These are phyloP conservation scores for Penicillium roqueforti DNA, from an alignment of 495 filamentous ascomycete genomes.

Conservation along the genomic window DNA sequence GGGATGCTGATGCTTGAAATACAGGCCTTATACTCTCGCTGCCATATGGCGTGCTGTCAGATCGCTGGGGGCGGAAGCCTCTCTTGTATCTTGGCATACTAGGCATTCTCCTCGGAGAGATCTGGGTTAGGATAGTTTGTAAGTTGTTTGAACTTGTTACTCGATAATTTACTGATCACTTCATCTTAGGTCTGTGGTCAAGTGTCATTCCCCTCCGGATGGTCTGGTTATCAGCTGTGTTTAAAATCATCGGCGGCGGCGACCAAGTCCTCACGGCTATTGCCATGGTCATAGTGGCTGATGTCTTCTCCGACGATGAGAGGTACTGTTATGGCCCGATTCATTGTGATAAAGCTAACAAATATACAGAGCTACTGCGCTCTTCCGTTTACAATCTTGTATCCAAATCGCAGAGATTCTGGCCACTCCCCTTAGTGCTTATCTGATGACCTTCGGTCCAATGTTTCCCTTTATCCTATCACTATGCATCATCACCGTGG, in stretches of 20 bases:
- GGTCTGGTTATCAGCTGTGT: conserved; percentile 29
- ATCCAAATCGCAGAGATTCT: conserved; percentile 26
- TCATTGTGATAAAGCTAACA: conserved; percentile 1
- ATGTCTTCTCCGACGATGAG: conserved; percentile 32
- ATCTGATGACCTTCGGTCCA: conserved; percentile 23
- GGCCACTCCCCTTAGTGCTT: conserved; percentile 31
- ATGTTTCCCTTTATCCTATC: conserved; percentile 30
- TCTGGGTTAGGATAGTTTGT: conserved; percentile 6
- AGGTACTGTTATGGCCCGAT: conserved; percentile 16
- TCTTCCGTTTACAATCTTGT: conserved; percentile 26
- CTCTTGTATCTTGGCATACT: conserved; percentile 33
- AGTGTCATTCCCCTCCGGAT: conserved; percentile 28
- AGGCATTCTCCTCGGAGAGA: conserved; percentile 31
- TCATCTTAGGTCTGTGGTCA: conserved; percentile 19
- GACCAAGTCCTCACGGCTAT: conserved; percentile 21
- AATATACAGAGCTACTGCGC: conserved; percentile 21
- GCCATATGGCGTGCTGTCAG: conserved; percentile 32
- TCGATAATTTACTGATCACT: neutral
- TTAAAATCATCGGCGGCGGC: conserved; percentile 30
- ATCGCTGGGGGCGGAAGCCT: conserved; percentile 45
- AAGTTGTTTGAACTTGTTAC: neutral
- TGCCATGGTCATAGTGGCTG: conserved; percentile 29
- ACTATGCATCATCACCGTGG: conserved; percentile 24
- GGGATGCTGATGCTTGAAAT: neutral
- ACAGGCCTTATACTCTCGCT: conserved; percentile 32